A percentile compares a stretch with the other conserved stretches of the same genome.
phyloP scores from a whole-genome alignment of 2,329 filamentous ascomycete species.

The Xylaria hypoxylon region DNA sequence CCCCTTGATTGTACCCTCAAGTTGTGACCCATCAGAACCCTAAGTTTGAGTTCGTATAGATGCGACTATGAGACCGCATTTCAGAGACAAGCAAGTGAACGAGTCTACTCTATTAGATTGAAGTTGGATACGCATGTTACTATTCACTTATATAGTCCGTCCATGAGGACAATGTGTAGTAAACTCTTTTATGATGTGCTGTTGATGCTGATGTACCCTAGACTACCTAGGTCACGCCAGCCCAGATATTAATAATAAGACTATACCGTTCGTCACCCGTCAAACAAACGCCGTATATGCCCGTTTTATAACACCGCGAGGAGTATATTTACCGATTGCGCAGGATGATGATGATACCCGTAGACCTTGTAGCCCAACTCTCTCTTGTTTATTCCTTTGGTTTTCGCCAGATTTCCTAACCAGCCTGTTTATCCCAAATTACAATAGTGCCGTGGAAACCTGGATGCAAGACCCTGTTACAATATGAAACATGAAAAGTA shows the following conservation, averaged over 20 bases:
- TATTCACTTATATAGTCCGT: too few relatives aligned
- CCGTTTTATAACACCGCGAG: neutral
- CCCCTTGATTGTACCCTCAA: neutral
- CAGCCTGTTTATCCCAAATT: too few relatives aligned
- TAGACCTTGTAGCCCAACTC: neutral
- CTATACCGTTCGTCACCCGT: neutral
- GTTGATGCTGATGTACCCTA: too few relatives aligned
- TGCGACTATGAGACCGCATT: too few relatives aligned
- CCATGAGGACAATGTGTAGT: too few relatives aligned
- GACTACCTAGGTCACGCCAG: too few relatives aligned
- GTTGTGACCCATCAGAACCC: neutral
- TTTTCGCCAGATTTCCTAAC: too few relatives aligned
- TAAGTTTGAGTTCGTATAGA: too few relatives aligned
- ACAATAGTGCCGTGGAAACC: neutral
- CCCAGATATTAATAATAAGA: neutral
- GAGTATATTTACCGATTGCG: neutral
- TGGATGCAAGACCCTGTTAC: neutral
- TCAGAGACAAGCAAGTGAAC: too few relatives aligned
- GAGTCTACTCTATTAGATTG: too few relatives aligned
- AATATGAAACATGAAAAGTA: slow-evolving; percentile 3
- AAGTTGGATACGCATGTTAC: too few relatives aligned
- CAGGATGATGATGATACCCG: neutral
- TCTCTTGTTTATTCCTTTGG: neutral
- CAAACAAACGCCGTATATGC: slow-evolving; percentile 10
- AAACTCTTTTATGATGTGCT: too few relatives aligned